Percentiles rank a stretch among this genome's conserved stretches.
Conservation (phyloP, 2,329 filamentous ascomycete genomes). For the Diaporthe aspalathi region DNA sequence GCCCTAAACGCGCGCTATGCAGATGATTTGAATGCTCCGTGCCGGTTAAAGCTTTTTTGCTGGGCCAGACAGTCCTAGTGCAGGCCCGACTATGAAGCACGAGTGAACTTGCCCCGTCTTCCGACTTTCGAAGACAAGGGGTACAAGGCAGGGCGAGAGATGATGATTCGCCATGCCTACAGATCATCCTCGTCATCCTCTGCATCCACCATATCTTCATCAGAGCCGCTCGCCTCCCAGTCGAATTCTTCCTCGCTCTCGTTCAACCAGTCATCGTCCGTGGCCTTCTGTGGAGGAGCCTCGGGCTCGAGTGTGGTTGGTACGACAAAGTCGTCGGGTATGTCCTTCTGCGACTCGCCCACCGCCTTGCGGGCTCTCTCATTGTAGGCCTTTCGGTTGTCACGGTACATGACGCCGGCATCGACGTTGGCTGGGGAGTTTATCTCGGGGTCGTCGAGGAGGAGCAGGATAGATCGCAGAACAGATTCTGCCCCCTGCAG, state of each 20-base stretch:
- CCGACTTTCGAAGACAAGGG: background rate
- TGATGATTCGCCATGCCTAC: constrained; percentile 51
- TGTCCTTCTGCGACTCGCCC: constrained; percentile 79
- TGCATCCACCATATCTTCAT: constrained; percentile 69
- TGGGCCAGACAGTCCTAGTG: background rate
- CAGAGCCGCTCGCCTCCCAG: constrained; percentile 76
- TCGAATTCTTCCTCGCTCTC: constrained; percentile 81
- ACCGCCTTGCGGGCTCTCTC: constrained; percentile 76
- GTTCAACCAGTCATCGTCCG: constrained; percentile 86
- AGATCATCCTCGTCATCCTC: constrained; percentile 69
- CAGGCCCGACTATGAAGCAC: background rate
- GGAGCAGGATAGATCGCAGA: constrained; percentile 88
- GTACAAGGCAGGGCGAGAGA: constrained; percentile 3
- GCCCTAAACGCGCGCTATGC: constrained; percentile 36
- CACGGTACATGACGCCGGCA: constrained; percentile 86
- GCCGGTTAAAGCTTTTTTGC: background rate
- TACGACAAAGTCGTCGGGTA: constrained; percentile 84
- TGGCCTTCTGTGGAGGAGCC: constrained; percentile 70
- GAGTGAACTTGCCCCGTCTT: background rate
- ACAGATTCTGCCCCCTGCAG: constrained; percentile 95
- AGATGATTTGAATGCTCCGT: constrained; percentile 28
- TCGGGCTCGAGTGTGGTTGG: constrained; percentile 76
- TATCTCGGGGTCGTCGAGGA: constrained; percentile 94
- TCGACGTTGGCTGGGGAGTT: constrained; percentile 96
- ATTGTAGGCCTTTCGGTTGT: constrained; percentile 77